Conservation (phyloP, 2,329 filamentous ascomycete genomes). For the Alternaria arborescens region DNA sequence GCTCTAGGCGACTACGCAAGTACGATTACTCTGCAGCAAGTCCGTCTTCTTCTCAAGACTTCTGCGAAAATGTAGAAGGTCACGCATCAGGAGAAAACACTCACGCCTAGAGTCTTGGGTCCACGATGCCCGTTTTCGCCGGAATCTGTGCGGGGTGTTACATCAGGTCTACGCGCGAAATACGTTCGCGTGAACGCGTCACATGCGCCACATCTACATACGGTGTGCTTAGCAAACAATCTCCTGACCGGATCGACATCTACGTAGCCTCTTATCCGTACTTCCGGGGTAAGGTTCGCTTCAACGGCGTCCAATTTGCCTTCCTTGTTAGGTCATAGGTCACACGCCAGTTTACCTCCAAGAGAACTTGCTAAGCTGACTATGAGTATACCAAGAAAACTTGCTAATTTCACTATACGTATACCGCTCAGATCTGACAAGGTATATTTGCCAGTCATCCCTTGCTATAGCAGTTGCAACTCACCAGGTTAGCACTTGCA, state of each 20-base stretch:
- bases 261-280: background rate
- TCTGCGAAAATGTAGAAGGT: background rate
- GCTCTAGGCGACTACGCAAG: background rate
- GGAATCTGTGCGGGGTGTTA: background rate
- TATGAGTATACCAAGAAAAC: background rate
- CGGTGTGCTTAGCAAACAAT: background rate
- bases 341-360: slow-evolving; percentile 11
- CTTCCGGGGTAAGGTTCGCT: background rate
- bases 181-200: slow-evolving; percentile 1
- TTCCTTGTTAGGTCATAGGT: slow-evolving; percentile 3
- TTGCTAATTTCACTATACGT: slow-evolving; percentile 16
- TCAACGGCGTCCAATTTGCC: background rate
- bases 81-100: background rate
- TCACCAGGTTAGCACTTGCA: slow-evolving; percentile 16
- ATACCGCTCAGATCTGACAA: slow-evolving; percentile 13
- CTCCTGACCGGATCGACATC: background rate
- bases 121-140: background rate
- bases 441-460: slow-evolving; percentile 11
- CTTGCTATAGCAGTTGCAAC: slow-evolving; percentile 8
- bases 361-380: slow-evolving; percentile 11
- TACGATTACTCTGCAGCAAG: background rate
- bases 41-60: background rate
- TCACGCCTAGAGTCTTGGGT: background rate
- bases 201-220: slow-evolving; percentile 4
- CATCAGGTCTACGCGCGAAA: background rate